Percentiles rank a stretch among this genome's conserved stretches.
phyloP scores from a whole-genome alignment of 306 rosid species.

The Acmispon strigosus region DNA sequence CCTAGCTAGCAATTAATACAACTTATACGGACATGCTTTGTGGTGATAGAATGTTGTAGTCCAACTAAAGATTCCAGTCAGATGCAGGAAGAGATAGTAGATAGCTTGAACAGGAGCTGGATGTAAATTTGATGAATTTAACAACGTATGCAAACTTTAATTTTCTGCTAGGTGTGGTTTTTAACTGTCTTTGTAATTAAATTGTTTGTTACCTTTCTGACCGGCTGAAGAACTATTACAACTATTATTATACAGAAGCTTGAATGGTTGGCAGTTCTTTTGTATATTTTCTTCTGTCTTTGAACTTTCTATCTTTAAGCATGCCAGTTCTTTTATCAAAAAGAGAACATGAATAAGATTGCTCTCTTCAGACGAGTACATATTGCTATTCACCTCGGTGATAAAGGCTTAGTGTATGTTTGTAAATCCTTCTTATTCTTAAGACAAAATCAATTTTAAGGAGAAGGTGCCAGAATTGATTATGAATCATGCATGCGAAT shows the following conservation, averaged over 20 bases:
- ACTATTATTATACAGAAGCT: slow-evolving; percentile 1
- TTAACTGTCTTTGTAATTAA: slow-evolving; percentile 27
- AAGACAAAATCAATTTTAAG: no score
- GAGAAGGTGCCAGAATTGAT: no score
- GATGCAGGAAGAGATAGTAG: slow-evolving; percentile 2
- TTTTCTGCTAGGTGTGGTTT: not conserved
- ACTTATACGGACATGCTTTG: slow-evolving; percentile 24
- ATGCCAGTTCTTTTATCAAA: not conserved
- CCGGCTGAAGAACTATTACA: not conserved
- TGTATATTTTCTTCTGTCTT: not conserved
- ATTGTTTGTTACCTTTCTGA: slow-evolving; percentile 29
- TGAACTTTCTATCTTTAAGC: not conserved
- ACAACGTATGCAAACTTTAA: not conserved
- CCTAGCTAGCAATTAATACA: not conserved
- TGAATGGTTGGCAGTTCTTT: slow-evolving; percentile 2
- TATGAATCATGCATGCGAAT: no score
- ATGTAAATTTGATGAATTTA: slow-evolving; percentile 24
- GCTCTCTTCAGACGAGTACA: not conserved
- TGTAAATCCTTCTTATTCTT: not conserved
- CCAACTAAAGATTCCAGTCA: slow-evolving; percentile 2
- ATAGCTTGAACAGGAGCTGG: not conserved
- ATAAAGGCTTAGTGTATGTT: not conserved
- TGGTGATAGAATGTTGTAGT: slow-evolving; percentile 18
- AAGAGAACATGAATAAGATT: not conserved
- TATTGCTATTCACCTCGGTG: not conserved